These are phyloP conservation scores for Russula compacta DNA, from an alignment of 768 basidiomycete species.

Conservation along the genomic window DNA sequence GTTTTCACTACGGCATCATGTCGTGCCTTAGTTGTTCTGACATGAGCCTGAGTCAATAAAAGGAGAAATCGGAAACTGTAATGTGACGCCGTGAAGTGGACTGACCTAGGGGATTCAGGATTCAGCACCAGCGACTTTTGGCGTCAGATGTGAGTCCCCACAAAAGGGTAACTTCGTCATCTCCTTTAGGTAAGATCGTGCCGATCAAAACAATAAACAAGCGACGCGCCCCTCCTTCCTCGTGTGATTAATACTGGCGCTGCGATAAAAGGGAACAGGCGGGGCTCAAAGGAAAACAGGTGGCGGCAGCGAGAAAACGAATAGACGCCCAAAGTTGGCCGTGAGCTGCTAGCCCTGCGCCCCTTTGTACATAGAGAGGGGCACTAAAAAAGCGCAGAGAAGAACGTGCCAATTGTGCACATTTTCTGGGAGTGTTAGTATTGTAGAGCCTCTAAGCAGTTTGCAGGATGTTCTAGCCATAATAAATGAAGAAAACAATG, in stretches of 20 bases:
- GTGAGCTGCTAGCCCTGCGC: background rate
- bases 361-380: background rate
- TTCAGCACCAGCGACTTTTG: background rate
- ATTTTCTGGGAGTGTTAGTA: background rate
- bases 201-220: slow-evolving; percentile 14
- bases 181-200: slow-evolving; percentile 12
- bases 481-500: background rate
- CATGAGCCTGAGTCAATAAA: slow-evolving; percentile 8
- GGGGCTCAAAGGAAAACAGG: background rate
- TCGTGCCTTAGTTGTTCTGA: slow-evolving; percentile 1
- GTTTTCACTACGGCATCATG: slow-evolving; percentile 12
- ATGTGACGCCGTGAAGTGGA: slow-evolving; percentile 5
- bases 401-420: background rate
- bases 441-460: background rate
- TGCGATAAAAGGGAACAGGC: background rate
- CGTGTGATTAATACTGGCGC: background rate
- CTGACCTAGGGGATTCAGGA: background rate
- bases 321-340: background rate
- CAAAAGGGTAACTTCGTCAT: background rate
- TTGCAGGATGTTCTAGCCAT: background rate
- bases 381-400: background rate
- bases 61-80: slow-evolving; percentile 2
- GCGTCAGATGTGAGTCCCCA: background rate
- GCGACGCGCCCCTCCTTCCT: background rate
- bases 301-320: background rate